Base-by-base conservation (phyloP, 202 grass and related monocot species). In the Carex arenaria region DNA sequence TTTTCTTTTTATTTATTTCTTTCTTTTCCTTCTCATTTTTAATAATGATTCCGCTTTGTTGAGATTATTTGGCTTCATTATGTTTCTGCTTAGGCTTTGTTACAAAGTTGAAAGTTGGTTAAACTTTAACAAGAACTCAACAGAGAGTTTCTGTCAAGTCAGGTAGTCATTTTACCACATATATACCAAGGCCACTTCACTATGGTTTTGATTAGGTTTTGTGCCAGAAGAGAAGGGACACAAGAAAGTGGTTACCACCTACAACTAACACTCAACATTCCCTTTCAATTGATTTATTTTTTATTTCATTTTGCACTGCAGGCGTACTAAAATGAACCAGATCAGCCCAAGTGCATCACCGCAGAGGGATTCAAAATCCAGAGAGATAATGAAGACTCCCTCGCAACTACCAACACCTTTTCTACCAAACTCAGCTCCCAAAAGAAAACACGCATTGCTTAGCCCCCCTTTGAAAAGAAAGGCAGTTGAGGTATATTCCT, bases 381-480 rank as follows among this genome's bases (percentile, higher is more conserved):
- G 45, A 85, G 86, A 86, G 66, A 81, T 60, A 81, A 85, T 74
- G 67, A 90, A 85, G 86, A 57, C 14, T 68, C 84, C 77, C n/a
- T 85, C 42, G 84, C 73, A 84, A 85, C 80, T 68, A 26, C 38
- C 74, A 82, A 63, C 69, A 74, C 56, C 87, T 54, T 83, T 78
- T 53, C 78, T 86, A 42, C 36, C 62, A 30, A 79, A 53, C 80
- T 83, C 80, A 34, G 36, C 17, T 79, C 61, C 67, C 52, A 83
- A 85, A 85, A 70, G 61, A 82, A 93, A 97, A 85, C 49, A 61
- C 82, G 79, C 86, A 79, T 81, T 87, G 49, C 67, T 80, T 77
- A 94, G 80, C 82, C 84, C 86, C n/a, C 72, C 86, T 78, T 82
- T 89, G 59, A 89, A 78, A 79, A 87, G 88, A 66, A 94, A 90